Evolutionary conservation across 177 flowering plant species (phyloP), one percentile per base, ranked within the genome.

Genomic region (Vitis hybrid): DNA sequence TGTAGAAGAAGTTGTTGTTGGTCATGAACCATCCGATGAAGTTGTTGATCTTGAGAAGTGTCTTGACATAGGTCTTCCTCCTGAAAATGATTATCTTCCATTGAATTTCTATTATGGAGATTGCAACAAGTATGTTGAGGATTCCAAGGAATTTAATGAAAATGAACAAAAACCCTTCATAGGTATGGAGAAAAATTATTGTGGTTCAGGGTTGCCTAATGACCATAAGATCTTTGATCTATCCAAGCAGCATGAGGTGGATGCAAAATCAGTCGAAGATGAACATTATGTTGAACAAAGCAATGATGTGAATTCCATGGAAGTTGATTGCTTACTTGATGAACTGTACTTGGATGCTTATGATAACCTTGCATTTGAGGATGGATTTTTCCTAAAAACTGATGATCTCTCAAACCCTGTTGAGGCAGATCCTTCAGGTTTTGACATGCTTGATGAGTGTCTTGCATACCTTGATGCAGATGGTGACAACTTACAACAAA

Each of bases 401-500:
- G 62, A 82, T 79, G 96, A 94, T 77, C 84, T 92, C 68, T 56
- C 69, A 26, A 73, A 78, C 45, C 72, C 74, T 26, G 14, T 66
- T 59, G 83, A 73, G 56, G 68, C 66, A 11, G 80, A 83, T 71
- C 58, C 82, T 18, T 62, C 74, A 32, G 79, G 72, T 58, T 76
- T 81, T 74, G 88, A 83, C 54, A 67, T 76, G 80, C 72, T 87
- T 52, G 90, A 87, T 11, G 91, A 91, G 52, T 85, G 80, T 67
- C 87, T 87, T 19, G 65, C 67, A 5, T 86, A 74, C 78, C 77
- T 82, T 66, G 86, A 83, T 72, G 81, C 82, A 0, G 62, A 75
- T 56, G 86, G 82, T 62, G 80, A 72, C 32, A 75, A 71, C 75
- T 54, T 70, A 26, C 56, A 69, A 40, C 62, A 52, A 52, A n/a